These are phyloP conservation scores for Globisporangium yorkense DNA, from an alignment of 352 stramenopile genomes.

Conservation along the genomic window DNA sequence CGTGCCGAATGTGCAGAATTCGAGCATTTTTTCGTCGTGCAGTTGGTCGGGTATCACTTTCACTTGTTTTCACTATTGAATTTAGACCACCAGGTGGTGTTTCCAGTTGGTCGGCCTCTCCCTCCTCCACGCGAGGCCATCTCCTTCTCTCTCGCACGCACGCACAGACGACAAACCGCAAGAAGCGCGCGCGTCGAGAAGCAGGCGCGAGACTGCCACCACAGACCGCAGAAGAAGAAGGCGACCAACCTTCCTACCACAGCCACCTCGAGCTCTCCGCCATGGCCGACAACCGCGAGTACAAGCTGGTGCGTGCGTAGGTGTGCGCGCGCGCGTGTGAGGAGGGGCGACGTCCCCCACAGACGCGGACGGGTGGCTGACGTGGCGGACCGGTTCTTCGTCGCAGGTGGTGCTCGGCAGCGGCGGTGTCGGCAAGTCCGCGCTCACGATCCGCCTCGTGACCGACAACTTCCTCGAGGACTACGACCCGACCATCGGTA, in stretches of 20 bases:
- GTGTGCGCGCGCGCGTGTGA: too few species aligned
- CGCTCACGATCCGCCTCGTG: conserved; percentile 90
- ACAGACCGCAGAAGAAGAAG: background rate
- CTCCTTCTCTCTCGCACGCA: background rate
- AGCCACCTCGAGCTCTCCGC: background rate
- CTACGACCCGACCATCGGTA: conserved; percentile 90
- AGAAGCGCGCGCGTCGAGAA: background rate
- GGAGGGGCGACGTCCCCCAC: background rate
- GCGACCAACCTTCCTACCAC: background rate
- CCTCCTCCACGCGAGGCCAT: too few species aligned
- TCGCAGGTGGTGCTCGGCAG: conserved; percentile 82
- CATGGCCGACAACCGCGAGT: conserved; percentile 76
- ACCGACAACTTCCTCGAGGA: conserved; percentile 92
- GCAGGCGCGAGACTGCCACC: conserved; percentile 1
- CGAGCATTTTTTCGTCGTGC: background rate
- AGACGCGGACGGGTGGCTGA: background rate
- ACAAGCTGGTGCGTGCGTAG: conserved; percentile 60
- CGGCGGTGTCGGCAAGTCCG: conserved; percentile 89
- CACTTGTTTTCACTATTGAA: background rate
- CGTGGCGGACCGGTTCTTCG: background rate
- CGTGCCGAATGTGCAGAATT: background rate
- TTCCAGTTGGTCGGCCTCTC: background rate
- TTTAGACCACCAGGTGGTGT: background rate
- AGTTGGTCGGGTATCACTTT: background rate
- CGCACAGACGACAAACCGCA: conserved; percentile 1